Conservation (phyloP, 257 asterid species). For the Solanum neorickii region DNA sequence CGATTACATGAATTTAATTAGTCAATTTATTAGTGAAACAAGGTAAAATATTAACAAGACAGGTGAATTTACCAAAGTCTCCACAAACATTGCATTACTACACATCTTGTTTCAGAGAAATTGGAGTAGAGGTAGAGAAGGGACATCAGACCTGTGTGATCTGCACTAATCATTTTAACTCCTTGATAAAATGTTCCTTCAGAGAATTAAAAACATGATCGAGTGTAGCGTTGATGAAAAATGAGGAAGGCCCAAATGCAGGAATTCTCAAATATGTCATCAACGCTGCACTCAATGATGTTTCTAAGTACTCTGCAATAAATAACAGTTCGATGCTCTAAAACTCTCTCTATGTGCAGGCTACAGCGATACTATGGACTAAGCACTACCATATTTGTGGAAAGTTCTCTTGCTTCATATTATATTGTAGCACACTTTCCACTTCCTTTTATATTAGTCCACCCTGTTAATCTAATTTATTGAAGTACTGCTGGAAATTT, state of each 20-base stretch:
- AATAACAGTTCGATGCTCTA: not conserved
- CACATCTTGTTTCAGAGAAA: not conserved
- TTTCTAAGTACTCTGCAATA: not conserved
- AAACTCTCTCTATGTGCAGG: not conserved
- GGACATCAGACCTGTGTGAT: not conserved
- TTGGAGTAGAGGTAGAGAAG: not conserved
- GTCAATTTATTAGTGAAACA: not conserved
- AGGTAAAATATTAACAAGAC: not conserved
- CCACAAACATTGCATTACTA: not conserved
- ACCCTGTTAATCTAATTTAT: not conserved
- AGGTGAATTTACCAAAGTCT: not conserved
- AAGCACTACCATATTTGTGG: not conserved
- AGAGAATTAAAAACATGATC: slow-evolving; percentile 3
- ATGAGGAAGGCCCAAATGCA: not conserved
- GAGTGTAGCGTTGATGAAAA: not conserved
- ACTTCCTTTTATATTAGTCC: not conserved
- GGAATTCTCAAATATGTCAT: not conserved
- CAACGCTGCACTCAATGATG: slow-evolving; percentile 16
- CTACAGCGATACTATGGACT: not conserved
- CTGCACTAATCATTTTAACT: not conserved
- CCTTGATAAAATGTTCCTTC: not conserved
- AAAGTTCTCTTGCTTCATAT: not conserved
- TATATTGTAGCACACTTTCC: not conserved
- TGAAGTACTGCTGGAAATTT: not conserved
- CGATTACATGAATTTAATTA: not conserved